Evolutionary conservation across 257 asterid species (phyloP), one percentile per base, ranked within the genome.

Genomic region (Fraxinus quadrangulata): DNA sequence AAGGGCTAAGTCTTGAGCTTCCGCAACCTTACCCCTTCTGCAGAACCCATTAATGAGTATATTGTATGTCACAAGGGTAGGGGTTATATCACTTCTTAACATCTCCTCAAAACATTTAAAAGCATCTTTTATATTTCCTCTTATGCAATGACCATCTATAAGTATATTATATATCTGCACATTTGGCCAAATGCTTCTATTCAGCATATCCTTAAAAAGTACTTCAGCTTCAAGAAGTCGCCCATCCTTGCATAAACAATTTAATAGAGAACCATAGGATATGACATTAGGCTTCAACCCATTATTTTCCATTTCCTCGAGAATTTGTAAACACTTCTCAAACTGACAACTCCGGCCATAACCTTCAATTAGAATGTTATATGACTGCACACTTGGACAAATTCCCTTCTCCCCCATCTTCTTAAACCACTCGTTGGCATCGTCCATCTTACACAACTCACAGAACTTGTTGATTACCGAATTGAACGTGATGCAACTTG

Each of bases 1-100:
- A 72, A 69, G 77, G n/a, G 81, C 91, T 49, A 92, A 73, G 72
- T 86, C 92, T 82, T 92, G 96, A 19, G 97, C 96, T 81, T 94
- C 94, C 5, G 70, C 65, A 33, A 80, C 77, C 82, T 77, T 82
- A 36, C 94, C 91, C 80, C 81, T 92, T 81, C 81, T 86, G 83
- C 89, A 75, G 37, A 89, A 89, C 69, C 96, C 97, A 5, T 84
- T 83, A 36, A 92, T 83, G 33, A 94, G 90, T 23, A 85, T 51
- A 76, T 94, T 92, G 84, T 86, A 94, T 24, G 97, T 90, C 72
- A 87, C 97, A 36, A 86, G 76, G 68, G 92, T 87, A 37, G 97
- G 95, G 66, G 77, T 75, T 19, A 81, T 54, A 9, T 80, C 87
- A 73, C 63, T 51, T 77, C 63, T 72, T 71, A 80, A 68, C 97